Base-by-base conservation (phyloP, 2,329 filamentous ascomycete species). In the Arthrinium puccinioides region DNA sequence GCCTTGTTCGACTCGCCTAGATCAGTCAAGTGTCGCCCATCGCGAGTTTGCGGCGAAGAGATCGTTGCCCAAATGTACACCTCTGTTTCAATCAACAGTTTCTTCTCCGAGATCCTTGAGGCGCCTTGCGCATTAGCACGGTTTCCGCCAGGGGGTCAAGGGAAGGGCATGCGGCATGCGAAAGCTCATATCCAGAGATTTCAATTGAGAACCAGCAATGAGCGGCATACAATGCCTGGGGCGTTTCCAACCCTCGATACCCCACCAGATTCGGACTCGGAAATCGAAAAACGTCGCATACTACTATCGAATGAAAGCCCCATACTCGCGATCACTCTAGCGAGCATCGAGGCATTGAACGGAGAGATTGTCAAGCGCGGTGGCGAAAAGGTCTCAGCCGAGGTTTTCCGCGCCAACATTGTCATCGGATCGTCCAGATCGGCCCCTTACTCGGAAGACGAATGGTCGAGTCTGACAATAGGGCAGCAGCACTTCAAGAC, bases 261-360 rank as follows among this genome's bases (percentile, higher is more conserved):
- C 15, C 74, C 72, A 8, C 69, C 72, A 3, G 75, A 79, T 34
- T 81, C 76, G 0, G 76, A 76, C 42, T 65, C 63, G 19, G 67
- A 79, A 50, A 50, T 44, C 20, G 39, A 58, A 37, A 57, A 71
- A 36, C 56, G 51, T 9, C 74, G 79, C 4, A 88, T 97, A 23
- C 65, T 92, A 0, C 67, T 98, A 4, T 85, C 89, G 18, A 98
- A 98, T 56, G 92, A 97, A 60, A 94, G 87, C 37, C 90, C 92
- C 0, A 94, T 98, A 30, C 72, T 98, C 1, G 76, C 87, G 32
- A 82, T 97, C 39, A 87, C 86, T 15, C 74, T 78, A 37, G 79
- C 84, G 9, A 96, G 88, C 48, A 73, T 97, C 32, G 79, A 86
- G 32, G 73, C 72, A 3, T 63, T 97, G 7, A 97, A 97, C 52